Percentiles rank a stretch among this genome's conserved stretches.
These are phyloP conservation scores for Aspergillus carbonarius DNA, from an alignment of 2,329 filamentous ascomycete species.

Conservation along the genomic window DNA sequence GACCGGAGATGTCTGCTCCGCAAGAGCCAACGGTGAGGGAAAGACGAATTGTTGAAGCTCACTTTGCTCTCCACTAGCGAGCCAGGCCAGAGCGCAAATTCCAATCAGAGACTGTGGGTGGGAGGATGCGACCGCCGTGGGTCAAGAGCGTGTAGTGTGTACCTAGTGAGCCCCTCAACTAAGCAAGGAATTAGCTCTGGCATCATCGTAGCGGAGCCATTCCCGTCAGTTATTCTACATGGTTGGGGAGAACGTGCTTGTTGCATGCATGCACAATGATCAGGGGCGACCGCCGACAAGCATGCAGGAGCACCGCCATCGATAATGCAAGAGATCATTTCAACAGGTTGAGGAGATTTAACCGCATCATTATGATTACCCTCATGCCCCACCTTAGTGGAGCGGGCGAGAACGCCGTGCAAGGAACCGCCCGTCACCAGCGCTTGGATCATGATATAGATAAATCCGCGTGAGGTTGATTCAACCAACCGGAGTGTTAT, in stretches of 20 bases:
- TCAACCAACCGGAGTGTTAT: background rate
- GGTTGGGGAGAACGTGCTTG: background rate
- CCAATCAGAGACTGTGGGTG: constrained; percentile 15
- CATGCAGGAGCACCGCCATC: background rate
- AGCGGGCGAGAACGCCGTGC: constrained; percentile 4
- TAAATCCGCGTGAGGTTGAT: background rate
- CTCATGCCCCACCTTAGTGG: background rate
- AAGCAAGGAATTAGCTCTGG: constrained; percentile 3
- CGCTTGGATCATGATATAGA: background rate
- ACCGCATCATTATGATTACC: constrained; percentile 2
- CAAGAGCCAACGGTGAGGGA: constrained; percentile 13
- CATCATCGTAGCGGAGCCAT: background rate
- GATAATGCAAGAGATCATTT: background rate
- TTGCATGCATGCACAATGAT: background rate
- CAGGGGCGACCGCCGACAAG: background rate
- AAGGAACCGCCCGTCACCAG: background rate
- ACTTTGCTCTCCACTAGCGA: constrained; percentile 9
- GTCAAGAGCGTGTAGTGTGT: constrained; percentile 9
- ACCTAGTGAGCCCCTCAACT: constrained; percentile 11
- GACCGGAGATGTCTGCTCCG: constrained; percentile 23
- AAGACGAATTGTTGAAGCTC: constrained; percentile 6
- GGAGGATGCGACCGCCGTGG: constrained; percentile 16
- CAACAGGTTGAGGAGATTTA: background rate
- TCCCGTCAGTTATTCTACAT: background rate
- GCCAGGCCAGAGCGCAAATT: constrained; percentile 5